These are phyloP conservation scores for Septoria petroselini DNA, from an alignment of 2,329 filamentous ascomycete genomes.

Conservation along the genomic window DNA sequence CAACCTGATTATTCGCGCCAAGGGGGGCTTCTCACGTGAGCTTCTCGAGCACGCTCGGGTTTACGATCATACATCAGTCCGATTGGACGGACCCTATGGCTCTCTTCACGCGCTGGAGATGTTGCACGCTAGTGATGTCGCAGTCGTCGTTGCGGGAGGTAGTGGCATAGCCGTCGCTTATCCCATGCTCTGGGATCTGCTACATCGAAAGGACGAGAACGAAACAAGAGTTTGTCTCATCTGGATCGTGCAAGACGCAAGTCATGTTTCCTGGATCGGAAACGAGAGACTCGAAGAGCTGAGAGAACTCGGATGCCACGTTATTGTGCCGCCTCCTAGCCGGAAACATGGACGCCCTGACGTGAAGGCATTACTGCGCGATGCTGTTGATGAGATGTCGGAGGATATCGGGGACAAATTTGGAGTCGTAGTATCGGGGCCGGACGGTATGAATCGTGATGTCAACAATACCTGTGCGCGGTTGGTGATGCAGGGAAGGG, in stretches of 20 bases:
- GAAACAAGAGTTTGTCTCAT: constrained; percentile 43
- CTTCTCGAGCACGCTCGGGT: constrained; percentile 53
- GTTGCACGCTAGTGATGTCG: constrained; percentile 49
- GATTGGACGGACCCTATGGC: constrained; percentile 65
- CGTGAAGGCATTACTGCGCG: constrained; percentile 45
- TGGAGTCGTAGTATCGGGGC: constrained; percentile 60
- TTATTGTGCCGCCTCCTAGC: constrained; percentile 57
- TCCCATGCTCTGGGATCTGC: constrained; percentile 54
- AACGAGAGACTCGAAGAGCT: constrained; percentile 51
- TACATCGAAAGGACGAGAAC: constrained; percentile 19
- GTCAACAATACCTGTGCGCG: constrained; percentile 58
- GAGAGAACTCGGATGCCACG: constrained; percentile 48
- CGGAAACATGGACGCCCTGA: constrained; percentile 54
- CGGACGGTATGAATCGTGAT: constrained; percentile 58
- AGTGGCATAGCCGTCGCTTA: constrained; percentile 64
- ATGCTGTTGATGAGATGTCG: constrained; percentile 38
- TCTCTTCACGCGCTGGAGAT: constrained; percentile 55
- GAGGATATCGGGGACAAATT: constrained; percentile 35
- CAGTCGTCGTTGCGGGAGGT: constrained; percentile 60
- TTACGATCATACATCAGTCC: constrained; percentile 47
- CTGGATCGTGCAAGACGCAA: constrained; percentile 57
- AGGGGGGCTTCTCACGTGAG: constrained; percentile 58
- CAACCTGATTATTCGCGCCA: constrained; percentile 58
- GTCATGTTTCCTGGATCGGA: constrained; percentile 56
- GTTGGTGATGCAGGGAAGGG: constrained; percentile 48